Base-by-base conservation (phyloP, 2,329 filamentous ascomycete species). In the Pseudocercospora cruenta region DNA sequence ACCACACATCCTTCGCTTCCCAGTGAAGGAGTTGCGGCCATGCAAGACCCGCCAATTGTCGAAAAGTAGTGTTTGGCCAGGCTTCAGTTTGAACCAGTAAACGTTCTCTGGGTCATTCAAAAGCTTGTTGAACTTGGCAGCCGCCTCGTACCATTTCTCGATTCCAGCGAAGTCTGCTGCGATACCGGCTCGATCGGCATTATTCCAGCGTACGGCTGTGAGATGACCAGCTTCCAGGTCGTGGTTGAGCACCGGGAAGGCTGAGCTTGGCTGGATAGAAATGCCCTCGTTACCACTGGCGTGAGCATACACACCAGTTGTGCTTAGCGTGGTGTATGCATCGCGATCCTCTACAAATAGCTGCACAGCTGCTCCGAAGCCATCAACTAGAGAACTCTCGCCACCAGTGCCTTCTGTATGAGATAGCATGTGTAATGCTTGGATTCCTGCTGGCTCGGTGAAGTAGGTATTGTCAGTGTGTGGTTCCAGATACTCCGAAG, bases 391-490 rank as follows among this genome's bases (percentile, higher is more conserved):
- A 0, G 96, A 83, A 0, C 90, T 94, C 60, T 88, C 84, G 5
- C 95, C 95, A 9, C 94, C 95, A 2, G 78, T 77, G 22, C 88
- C 86, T 1, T 84, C 80, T 7, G 88, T 90, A 77, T 96, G 92
- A 0, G 92, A 95, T 28, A 98, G 86, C 55, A 97, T 83, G 76
- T 99, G 95, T 79, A 99, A 96, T 26, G 95, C 89, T 78, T 99
- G 95, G 36, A 99, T 85, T 9, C 94, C 93, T 1, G 92, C 90
- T 0, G 95, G 94, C 69, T 98, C 94, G 22, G 88, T 93, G 80
- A 98, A 98, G 79, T 99, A 98, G 0, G 94, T 97, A 6, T 88
- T 98, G 80, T 99, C 95, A 0, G 94, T 98, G 79, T 99, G 95
- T 0, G 91, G 90, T 21, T 88, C 87, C 2, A 99, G 86, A 0